These are phyloP conservation scores for Oidiodendron maius DNA, from an alignment of 495 filamentous ascomycete species.

Conservation along the genomic window DNA sequence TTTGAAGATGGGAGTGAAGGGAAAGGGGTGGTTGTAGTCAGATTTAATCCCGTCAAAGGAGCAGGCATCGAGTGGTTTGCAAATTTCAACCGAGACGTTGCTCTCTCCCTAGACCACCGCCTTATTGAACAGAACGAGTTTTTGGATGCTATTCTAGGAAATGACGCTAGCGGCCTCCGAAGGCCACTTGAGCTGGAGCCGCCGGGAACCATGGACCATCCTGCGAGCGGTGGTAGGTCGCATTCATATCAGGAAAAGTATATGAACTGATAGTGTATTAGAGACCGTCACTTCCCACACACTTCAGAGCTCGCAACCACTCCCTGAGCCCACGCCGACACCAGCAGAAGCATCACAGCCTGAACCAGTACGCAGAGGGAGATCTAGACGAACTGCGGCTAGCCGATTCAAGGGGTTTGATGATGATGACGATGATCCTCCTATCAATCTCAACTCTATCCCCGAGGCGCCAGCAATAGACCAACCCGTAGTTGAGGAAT, in stretches of 20 bases:
- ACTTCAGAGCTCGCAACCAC: slow-evolving; percentile 5
- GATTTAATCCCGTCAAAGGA: slow-evolving; percentile 58
- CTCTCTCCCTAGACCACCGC: slow-evolving; percentile 66
- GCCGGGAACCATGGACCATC: slow-evolving; percentile 8
- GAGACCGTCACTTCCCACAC: slow-evolving; percentile 5
- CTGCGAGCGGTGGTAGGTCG: slow-evolving; percentile 9
- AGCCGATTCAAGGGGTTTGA: slow-evolving; percentile 71
- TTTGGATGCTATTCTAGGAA: slow-evolving; percentile 78
- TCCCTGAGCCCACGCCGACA: neutral
- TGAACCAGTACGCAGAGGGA: slow-evolving; percentile 29
- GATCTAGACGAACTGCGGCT: slow-evolving; percentile 34
- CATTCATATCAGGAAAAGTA: neutral
- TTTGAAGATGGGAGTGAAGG: slow-evolving; percentile 55
- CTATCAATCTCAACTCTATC: slow-evolving; percentile 24
- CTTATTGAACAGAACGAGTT: slow-evolving; percentile 90
- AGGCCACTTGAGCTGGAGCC: slow-evolving; percentile 46
- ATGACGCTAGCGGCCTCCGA: slow-evolving; percentile 64
- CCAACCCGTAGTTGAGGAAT: slow-evolving; percentile 8
- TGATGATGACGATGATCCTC: slow-evolving; percentile 23
- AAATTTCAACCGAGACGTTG: slow-evolving; percentile 59
- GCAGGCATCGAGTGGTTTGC: slow-evolving; percentile 61
- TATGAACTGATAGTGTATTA: slow-evolving; percentile 6
- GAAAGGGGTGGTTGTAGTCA: slow-evolving; percentile 73
- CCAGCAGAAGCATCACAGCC: slow-evolving; percentile 7
- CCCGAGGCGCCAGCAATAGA: slow-evolving; percentile 16